These are phyloP conservation scores for Trichoderma simmonsii DNA, from an alignment of 2,329 filamentous ascomycete genomes.

Conservation along the genomic window DNA sequence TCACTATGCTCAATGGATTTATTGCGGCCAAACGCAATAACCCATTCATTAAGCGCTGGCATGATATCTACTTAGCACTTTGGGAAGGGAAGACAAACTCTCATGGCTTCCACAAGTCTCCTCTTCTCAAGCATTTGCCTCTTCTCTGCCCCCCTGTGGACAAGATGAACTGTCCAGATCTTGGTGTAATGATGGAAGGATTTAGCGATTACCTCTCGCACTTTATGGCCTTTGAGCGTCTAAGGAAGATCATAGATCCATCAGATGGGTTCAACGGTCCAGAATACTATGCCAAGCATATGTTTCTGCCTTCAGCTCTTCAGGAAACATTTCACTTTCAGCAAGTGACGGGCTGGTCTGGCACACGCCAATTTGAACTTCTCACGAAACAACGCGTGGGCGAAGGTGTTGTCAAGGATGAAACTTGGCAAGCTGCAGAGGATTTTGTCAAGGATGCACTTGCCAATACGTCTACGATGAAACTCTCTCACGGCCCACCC, in stretches of 20 bases:
- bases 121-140: slow-evolving; percentile 23
- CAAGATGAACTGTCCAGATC: background rate
- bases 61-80: slow-evolving; percentile 35
- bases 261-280: slow-evolving; percentile 35
- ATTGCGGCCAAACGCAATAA: slow-evolving; percentile 42
- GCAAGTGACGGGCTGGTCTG: slow-evolving; percentile 5
- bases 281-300: slow-evolving; percentile 33
- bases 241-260: slow-evolving; percentile 32
- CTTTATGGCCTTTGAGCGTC: slow-evolving; percentile 28
- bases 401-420: slow-evolving; percentile 21
- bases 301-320: slow-evolving; percentile 28
- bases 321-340: slow-evolving; percentile 22
- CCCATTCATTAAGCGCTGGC: slow-evolving; percentile 43
- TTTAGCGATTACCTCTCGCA: slow-evolving; percentile 33
- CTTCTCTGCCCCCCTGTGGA: background rate
- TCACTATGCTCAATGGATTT: slow-evolving; percentile 39
- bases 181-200: slow-evolving; percentile 22
- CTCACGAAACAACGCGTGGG: slow-evolving; percentile 23
- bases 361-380: slow-evolving; percentile 24
- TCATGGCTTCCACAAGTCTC: slow-evolving; percentile 33
- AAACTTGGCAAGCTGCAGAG: slow-evolving; percentile 24
- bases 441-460: slow-evolving; percentile 30
- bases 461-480: slow-evolving; percentile 32
- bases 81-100: slow-evolving; percentile 35
- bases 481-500: slow-evolving; percentile 34